A percentile compares a stretch with the other conserved stretches of the same genome.
Evolutionary conservation across 2,329 filamentous ascomycete species (phyloP).

Genomic region (Cadophora malorum): DNA sequence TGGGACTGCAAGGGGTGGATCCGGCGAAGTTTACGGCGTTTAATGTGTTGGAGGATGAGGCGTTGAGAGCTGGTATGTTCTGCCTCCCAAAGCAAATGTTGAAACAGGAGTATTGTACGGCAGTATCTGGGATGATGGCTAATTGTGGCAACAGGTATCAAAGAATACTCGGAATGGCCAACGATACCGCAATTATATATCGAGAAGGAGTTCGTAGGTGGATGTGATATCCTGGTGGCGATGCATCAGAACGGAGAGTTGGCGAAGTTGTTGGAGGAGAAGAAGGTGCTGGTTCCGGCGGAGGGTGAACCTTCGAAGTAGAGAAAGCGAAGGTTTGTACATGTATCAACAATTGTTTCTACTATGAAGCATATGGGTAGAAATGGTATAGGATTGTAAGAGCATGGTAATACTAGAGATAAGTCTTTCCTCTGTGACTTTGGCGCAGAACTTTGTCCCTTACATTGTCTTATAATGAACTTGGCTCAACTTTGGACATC

Average conservation of each 20-base stretch:
- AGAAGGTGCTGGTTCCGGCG: slow-evolving; percentile 71
- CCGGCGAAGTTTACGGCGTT: slow-evolving; percentile 97
- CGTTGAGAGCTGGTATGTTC: slow-evolving; percentile 76
- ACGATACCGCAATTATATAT: slow-evolving; percentile 98
- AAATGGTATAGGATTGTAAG: background rate
- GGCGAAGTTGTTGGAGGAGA: slow-evolving; percentile 89
- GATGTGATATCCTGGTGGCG: slow-evolving; percentile 94
- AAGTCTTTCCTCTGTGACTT: background rate
- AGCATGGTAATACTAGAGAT: background rate
- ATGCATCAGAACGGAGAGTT: slow-evolving; percentile 98
- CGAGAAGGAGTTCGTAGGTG: slow-evolving; percentile 93
- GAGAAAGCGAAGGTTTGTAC: slow-evolving; percentile 15
- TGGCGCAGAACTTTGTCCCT: background rate
- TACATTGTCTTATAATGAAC: background rate
- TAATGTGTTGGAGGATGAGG: slow-evolving; percentile 92
- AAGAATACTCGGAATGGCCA: slow-evolving; percentile 99
- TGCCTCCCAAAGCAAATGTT: background rate
- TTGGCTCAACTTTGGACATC: background rate
- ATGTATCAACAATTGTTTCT: slow-evolving; percentile 25
- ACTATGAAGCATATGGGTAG: background rate
- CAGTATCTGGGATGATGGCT: slow-evolving; percentile 24
- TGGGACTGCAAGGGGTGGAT: slow-evolving; percentile 93
- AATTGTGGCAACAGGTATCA: slow-evolving; percentile 71
- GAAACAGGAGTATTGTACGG: too few species aligned
- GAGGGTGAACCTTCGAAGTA: slow-evolving; percentile 33